Conservation (phyloP, 2,329 filamentous ascomycete species). For the Cercospora zeina region DNA sequence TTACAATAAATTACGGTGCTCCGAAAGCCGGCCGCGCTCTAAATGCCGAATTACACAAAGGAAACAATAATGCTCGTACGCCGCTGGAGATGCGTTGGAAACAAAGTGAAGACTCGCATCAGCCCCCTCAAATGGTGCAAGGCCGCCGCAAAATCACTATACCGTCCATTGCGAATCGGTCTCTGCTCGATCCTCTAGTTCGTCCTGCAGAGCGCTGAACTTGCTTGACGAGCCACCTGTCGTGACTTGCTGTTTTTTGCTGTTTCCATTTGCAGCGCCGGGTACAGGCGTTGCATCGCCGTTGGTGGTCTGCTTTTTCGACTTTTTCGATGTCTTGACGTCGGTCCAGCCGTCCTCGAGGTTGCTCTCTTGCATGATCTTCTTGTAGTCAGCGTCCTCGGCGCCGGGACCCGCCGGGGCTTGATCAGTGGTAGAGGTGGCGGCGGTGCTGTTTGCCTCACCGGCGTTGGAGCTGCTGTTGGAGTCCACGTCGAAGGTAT, state of each 20-base stretch:
- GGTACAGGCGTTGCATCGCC: constrained; percentile 25
- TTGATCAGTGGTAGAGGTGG: constrained; percentile 45
- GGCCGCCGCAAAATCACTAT: not conserved
- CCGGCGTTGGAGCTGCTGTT: constrained; percentile 44
- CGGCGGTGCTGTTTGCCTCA: constrained; percentile 42
- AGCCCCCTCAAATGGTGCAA: not conserved
- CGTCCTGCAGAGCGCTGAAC: constrained; percentile 5
- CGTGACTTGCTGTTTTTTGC: constrained; percentile 20
- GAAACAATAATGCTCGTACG: constrained; percentile 1
- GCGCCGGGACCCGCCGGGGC: constrained; percentile 47
- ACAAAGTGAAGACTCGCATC: not conserved
- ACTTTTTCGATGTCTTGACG: constrained; percentile 57
- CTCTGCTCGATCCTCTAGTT: constrained; percentile 4
- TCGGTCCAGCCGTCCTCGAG: constrained; percentile 61
- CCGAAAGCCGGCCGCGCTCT: not conserved
- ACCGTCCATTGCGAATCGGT: constrained; percentile 2
- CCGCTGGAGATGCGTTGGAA: constrained; percentile 4
- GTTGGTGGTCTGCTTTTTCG: constrained; percentile 45
- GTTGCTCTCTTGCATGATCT: constrained; percentile 50
- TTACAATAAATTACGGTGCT: not conserved
- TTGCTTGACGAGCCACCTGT: constrained; percentile 15
- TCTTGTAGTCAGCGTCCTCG: constrained; percentile 62
- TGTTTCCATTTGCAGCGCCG: constrained; percentile 11
- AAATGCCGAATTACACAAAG: not conserved
- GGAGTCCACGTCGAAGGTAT: constrained; percentile 53